Base-by-base conservation (phyloP, 108 stramenopile species). In the Skeletonema grethae region DNA sequence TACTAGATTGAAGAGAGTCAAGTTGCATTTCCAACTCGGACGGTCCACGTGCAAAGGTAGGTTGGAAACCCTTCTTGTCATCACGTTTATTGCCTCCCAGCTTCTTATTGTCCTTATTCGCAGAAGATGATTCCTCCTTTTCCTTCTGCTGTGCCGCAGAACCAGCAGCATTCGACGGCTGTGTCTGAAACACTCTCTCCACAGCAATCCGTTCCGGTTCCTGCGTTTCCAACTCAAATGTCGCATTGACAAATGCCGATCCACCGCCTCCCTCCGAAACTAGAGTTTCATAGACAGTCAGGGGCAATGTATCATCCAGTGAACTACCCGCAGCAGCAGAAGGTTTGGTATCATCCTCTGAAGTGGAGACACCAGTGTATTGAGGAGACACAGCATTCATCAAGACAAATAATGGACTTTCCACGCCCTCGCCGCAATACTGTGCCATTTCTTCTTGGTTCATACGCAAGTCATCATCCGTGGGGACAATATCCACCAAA, bases 171-270 rank as follows among this genome's bases (percentile, higher is more conserved):
- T 32, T 31, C 5, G 63, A 12, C 2, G 87, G 85, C 24, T 82
- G 76, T 34, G 86, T 80, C 20, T 83, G 77, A 65, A 94, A 80
- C 38, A 91, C 89, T 30, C 81, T 85, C 57, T 94, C 90, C 15
- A 94, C 84, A 13, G 93, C 89, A 78, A 94, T 89, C 11, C 88
- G 66, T 69, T 94, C 93, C 4, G 90, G 79, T 39, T 88, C 86
- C 13, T 77, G 85, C 1, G 90, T 91, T 50, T 88, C 82, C 66
- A 94, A 67, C 63, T 89, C 73, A 82, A 82, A 82, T 0, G 80
- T 62, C 4, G 85, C 28, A 50, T 85, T 86, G 2, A 90, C 53
- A 78, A 94, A 85, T 28, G 82, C 70, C 10, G 77, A 25, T 13
- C 13, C n/a, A 16, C 61, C 1, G 13, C 46, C 34, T 20, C 31